Conservation (phyloP, 805 yeast genomes). For the Yamadazyma nakazawae region DNA sequence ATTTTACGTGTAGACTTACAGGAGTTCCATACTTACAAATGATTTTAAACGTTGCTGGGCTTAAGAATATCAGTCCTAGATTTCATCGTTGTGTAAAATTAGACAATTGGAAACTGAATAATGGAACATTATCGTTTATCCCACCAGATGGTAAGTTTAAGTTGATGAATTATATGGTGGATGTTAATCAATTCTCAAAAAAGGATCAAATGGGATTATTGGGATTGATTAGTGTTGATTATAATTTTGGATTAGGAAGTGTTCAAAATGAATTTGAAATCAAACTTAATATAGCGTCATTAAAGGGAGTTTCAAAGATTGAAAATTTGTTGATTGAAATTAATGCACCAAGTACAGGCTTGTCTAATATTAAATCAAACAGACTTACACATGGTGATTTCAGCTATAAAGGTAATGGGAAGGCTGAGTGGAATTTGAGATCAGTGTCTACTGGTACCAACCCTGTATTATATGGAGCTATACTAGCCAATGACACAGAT, state of each 20-base stretch:
- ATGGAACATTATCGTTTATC: slow-evolving; percentile 57
- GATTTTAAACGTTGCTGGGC: slow-evolving; percentile 43
- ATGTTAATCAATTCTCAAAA: slow-evolving; percentile 31
- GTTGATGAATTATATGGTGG: slow-evolving; percentile 61
- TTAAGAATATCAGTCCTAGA: slow-evolving; percentile 49
- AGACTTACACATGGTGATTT: slow-evolving; percentile 79
- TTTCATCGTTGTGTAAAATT: slow-evolving; percentile 69
- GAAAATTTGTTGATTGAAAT: slow-evolving; percentile 32
- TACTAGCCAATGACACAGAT: slow-evolving; percentile 21
- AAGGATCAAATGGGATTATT: slow-evolving; percentile 21
- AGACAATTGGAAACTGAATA: slow-evolving; percentile 46
- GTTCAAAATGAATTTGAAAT: slow-evolving; percentile 61
- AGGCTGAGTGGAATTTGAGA: slow-evolving; percentile 65
- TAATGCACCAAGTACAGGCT: slow-evolving; percentile 11
- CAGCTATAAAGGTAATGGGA: slow-evolving; percentile 47
- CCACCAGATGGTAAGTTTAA: slow-evolving; percentile 85
- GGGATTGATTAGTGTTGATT: slow-evolving; percentile 52
- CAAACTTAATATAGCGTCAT: slow-evolving; percentile 41
- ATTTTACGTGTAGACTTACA: slow-evolving; percentile 64
- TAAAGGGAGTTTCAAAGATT: slow-evolving; percentile 28
- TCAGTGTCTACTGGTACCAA: slow-evolving; percentile 58
- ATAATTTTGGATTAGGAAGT: slow-evolving; percentile 51
- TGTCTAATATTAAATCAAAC: slow-evolving; percentile 48
- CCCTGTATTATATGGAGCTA: slow-evolving; percentile 63
- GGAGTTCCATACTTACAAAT: slow-evolving; percentile 75